A percentile compares a stretch with the other conserved stretches of the same genome.
These are phyloP conservation scores for Thyridium curvatum DNA, from an alignment of 2,329 filamentous ascomycete species.

Conservation along the genomic window DNA sequence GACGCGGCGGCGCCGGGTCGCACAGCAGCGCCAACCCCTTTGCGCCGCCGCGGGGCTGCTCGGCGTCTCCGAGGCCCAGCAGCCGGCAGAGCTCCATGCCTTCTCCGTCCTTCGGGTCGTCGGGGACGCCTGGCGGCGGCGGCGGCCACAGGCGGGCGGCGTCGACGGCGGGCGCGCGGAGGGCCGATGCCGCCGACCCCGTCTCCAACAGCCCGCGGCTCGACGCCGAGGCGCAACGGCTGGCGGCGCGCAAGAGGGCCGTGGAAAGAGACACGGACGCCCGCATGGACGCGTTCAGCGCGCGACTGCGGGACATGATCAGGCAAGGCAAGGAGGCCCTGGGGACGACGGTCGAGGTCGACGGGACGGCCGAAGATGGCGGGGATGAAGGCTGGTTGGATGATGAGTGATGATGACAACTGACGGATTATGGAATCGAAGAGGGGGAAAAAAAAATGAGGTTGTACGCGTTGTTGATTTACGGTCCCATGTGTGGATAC, in stretches of 20 bases:
- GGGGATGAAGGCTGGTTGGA: constrained; percentile 32
- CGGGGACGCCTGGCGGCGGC: constrained; percentile 8
- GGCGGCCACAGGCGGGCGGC: constrained; percentile 34
- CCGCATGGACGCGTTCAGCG: constrained; percentile 73
- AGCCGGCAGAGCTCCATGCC: constrained; percentile 15
- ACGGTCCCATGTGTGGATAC: too few species aligned
- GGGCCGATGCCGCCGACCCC: constrained; percentile 12
- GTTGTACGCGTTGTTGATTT: too few species aligned
- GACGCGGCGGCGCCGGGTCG: neutral
- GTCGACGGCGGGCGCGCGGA: constrained; percentile 14
- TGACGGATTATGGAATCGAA: neutral
- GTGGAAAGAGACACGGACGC: constrained; percentile 76
- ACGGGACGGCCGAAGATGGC: constrained; percentile 31
- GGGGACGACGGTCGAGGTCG: constrained; percentile 64
- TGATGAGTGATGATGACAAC: constrained; percentile 8
- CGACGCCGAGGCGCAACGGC: constrained; percentile 62
- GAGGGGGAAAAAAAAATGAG: too few species aligned
- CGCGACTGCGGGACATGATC: constrained; percentile 79
- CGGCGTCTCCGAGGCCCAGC: constrained; percentile 4
- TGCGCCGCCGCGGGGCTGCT: neutral
- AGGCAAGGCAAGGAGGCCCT: constrained; percentile 81
- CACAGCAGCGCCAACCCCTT: constrained; percentile 7
- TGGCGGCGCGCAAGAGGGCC: constrained; percentile 64
- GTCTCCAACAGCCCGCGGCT: constrained; percentile 42
- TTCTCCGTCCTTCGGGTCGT: constrained; percentile 6